Percentiles rank a stretch among this genome's conserved stretches.
phyloP scores from a whole-genome alignment of 2,329 filamentous ascomycete genomes.

The Biscogniauxia sp. region DNA sequence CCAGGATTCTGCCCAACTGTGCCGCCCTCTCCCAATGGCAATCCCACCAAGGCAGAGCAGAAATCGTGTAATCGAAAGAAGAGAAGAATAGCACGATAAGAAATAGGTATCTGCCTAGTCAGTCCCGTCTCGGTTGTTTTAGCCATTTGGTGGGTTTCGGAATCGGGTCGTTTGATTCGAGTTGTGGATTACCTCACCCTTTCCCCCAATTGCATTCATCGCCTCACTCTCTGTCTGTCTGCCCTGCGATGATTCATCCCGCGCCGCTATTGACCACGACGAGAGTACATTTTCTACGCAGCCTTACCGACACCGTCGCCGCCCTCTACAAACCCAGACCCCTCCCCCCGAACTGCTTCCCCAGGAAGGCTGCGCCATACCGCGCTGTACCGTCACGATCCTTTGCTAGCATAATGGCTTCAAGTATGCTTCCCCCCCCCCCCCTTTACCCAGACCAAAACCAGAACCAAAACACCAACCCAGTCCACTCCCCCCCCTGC shows the following conservation, averaged over 20 bases:
- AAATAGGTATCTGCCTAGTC: too few relatives aligned
- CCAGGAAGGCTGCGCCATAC: conserved; percentile 4
- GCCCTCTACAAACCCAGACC: too few relatives aligned
- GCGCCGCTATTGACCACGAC: background rate
- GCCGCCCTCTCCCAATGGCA: too few relatives aligned
- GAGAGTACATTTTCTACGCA: background rate
- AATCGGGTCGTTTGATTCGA: background rate
- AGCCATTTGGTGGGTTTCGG: too few relatives aligned
- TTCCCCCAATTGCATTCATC: background rate
- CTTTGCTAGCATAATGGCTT: conserved; percentile 30
- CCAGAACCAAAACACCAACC: background rate
- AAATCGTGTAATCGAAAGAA: too few relatives aligned
- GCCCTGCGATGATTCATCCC: background rate
- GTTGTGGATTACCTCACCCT: too few relatives aligned
- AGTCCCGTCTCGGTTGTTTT: too few relatives aligned
- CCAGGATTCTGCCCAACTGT: too few relatives aligned
- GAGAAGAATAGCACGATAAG: too few relatives aligned
- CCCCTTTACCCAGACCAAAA: background rate
- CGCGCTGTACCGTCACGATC: conserved; percentile 11
- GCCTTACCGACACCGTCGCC: background rate
- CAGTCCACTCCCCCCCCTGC: too few relatives aligned
- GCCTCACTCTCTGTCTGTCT: background rate
- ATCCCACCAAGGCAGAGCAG: too few relatives aligned
- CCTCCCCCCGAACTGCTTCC: background rate
- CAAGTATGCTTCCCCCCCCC: conserved; percentile 23